Evolutionary conservation across 169 alveolate genomes (phyloP).

Genomic region (Eimeria acervulina): DNA sequence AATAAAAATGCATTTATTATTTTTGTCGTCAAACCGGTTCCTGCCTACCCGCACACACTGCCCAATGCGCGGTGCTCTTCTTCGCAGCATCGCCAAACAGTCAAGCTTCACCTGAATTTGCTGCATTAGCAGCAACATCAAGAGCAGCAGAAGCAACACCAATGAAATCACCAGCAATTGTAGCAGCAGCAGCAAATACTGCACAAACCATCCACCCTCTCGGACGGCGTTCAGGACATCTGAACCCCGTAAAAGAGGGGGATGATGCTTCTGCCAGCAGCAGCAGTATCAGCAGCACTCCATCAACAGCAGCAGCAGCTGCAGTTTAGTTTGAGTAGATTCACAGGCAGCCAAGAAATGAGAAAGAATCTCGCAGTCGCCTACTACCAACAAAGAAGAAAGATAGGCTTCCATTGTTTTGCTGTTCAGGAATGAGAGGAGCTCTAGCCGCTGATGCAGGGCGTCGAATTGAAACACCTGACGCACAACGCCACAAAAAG

Average conservation of each 20-base stretch:
- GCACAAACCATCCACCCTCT: too few relatives aligned
- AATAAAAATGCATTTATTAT: too few relatives aligned
- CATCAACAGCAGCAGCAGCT: too few relatives aligned
- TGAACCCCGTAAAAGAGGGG: too few relatives aligned
- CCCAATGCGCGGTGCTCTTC: background rate
- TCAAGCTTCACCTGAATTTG: conserved; percentile 34
- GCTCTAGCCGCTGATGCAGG: conserved; percentile 48
- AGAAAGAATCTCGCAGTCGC: background rate
- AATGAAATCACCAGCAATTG: too few relatives aligned
- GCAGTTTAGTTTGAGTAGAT: background rate
- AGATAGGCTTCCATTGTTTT: conserved; percentile 14
- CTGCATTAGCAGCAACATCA: too few relatives aligned
- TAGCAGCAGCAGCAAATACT: background rate
- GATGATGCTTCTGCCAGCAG: too few relatives aligned
- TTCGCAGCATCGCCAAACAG: conserved; percentile 36
- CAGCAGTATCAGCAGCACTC: too few relatives aligned
- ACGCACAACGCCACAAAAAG: background rate
- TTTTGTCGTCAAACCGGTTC: too few relatives aligned
- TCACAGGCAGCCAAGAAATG: background rate
- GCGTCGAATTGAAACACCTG: conserved; percentile 24
- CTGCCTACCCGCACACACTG: conserved; percentile 21
- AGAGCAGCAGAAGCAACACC: too few relatives aligned
- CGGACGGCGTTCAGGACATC: too few relatives aligned
- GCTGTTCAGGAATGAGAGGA: conserved; percentile 23
- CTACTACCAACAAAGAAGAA: conserved; percentile 5